A percentile compares a stretch with the other conserved stretches of the same genome.
phyloP scores from a whole-genome alignment of 1,284 basidiomycete species.

The Marasmius tenuissimus region DNA sequence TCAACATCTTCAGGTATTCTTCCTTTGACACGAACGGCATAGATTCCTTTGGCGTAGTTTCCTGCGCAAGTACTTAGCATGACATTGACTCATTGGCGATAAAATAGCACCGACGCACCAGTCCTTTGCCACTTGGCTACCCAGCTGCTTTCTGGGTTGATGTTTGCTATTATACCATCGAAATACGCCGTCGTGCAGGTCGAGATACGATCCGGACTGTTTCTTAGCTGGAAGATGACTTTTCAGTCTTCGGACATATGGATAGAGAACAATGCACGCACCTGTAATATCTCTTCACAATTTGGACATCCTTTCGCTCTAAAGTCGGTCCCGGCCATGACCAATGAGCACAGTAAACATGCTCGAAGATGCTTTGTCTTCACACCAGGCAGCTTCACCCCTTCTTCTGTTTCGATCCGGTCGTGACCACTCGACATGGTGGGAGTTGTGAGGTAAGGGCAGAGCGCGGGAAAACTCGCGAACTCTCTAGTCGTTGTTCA shows the following conservation, averaged over 20 bases:
- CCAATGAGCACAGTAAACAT: conserved; percentile 90
- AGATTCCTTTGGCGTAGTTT: conserved; percentile 85
- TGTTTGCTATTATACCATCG: conserved; percentile 90
- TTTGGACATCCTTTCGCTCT: conserved; percentile 90
- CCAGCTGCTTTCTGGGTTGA: conserved; percentile 92
- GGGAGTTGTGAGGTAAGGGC: background rate
- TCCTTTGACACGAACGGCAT: conserved; percentile 86
- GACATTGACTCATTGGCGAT: conserved; percentile 4
- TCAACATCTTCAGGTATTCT: conserved; percentile 86
- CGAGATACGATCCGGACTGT: conserved; percentile 79
- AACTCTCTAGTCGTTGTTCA: background rate
- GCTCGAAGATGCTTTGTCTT: conserved; percentile 71
- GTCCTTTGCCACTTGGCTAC: conserved; percentile 93
- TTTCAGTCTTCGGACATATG: background rate
- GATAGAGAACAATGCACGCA: conserved; percentile 29
- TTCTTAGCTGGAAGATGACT: conserved; percentile 71
- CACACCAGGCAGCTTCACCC: conserved; percentile 3
- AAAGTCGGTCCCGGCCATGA: conserved; percentile 87
- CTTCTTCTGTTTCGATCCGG: background rate
- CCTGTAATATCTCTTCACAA: conserved; percentile 94
- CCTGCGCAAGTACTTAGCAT: conserved; percentile 42
- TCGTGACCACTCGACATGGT: background rate
- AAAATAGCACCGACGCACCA: conserved; percentile 50
- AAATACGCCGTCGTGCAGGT: conserved; percentile 93
- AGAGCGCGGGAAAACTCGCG: background rate